Evolutionary conservation across 495 filamentous ascomycete genomes (phyloP), one percentile per base, ranked within the genome.

Genomic region (Talaromyces proteolyticus): DNA sequence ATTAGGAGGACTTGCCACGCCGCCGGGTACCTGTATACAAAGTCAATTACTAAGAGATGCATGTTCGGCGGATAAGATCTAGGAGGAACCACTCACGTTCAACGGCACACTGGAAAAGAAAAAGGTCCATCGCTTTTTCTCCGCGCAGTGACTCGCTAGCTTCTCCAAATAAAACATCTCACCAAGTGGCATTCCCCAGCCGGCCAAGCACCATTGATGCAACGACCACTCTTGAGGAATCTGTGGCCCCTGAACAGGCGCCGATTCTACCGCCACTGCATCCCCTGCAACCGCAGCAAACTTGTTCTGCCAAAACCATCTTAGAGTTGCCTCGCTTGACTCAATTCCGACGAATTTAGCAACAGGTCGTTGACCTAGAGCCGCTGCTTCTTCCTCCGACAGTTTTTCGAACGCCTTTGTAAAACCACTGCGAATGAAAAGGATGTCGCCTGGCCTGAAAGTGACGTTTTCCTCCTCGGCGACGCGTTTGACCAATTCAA

Each of bases 141-240:
- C 55, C 53, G 64, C 61, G 50, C 77, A 80, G 44, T 68, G 60
- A 53, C 54, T 41, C 12, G 60, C 67, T 38, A 81, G 55, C 36
- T 64, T 64, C 63, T 79, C 74, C 54, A 80, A 53, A 57, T 80
- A 70, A 66, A 78, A 80, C 65, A 79, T 61, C 59, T 81, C 78
- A 5, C 78, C 75, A 55, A 81, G 73, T 1, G 78, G 78, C 34
- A 69, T 63, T 2, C 78, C 78, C 75, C 74, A 81, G 22, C 74
- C 73, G 1, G 65, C 70, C 14, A 80, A 56, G 6, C 76, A 54
- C 68, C 69, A 77, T 49, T 80, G 66, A 57, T 79, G 76, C 43
- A 80, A 49, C 25, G 47, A 49, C 47, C 47, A 49, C 14, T 49
- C 47, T 17, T 34, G 47, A n/a, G 47, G 37, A 6, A 49, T 34